A percentile compares a stretch with the other conserved stretches of the same genome.
These are phyloP conservation scores for Colletotrichum chlorophyti DNA, from an alignment of 2,329 filamentous ascomycete genomes.

Conservation along the genomic window DNA sequence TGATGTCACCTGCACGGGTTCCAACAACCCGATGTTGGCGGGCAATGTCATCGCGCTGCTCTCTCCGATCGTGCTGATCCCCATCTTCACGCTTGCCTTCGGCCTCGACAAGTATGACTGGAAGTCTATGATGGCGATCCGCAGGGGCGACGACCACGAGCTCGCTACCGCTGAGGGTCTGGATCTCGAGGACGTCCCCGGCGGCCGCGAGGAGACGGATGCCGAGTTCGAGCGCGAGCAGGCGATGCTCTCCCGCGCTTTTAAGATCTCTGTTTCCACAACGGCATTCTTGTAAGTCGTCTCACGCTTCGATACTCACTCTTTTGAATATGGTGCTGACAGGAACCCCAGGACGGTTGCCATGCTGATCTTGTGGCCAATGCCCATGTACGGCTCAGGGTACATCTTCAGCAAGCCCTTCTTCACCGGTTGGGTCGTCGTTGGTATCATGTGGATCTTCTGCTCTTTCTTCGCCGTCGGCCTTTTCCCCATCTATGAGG, in stretches of 20 bases:
- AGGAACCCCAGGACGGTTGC: conserved; percentile 59
- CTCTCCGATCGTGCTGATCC: conserved; percentile 76
- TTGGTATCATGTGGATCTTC: conserved; percentile 83
- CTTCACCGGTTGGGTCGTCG: conserved; percentile 81
- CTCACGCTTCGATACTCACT: conserved; percentile 36
- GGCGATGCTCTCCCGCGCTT: conserved; percentile 58
- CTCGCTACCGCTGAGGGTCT: conserved; percentile 67
- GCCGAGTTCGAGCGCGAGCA: conserved; percentile 52
- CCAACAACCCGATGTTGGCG: conserved; percentile 86
- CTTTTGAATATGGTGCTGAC: neutral
- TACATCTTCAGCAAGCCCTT: conserved; percentile 86
- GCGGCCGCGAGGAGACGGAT: conserved; percentile 42
- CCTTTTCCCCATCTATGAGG: conserved; percentile 82
- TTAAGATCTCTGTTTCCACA: conserved; percentile 52
- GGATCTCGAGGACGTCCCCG: conserved; percentile 70
- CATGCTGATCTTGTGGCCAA: conserved; percentile 85
- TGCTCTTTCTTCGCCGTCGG: conserved; percentile 76
- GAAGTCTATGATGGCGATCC: conserved; percentile 81
- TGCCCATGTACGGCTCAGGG: conserved; percentile 84
- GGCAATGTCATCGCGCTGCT: conserved; percentile 86
- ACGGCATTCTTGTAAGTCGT: conserved; percentile 57
- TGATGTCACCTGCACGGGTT: conserved; percentile 76
- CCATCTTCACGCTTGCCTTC: conserved; percentile 71
- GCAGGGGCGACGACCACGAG: conserved; percentile 79
- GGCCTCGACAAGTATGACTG: conserved; percentile 80